A percentile compares a stretch with the other conserved stretches of the same genome.
phyloP scores from a whole-genome alignment of 78 protist species.

The Dictyostelium intermedium region DNA sequence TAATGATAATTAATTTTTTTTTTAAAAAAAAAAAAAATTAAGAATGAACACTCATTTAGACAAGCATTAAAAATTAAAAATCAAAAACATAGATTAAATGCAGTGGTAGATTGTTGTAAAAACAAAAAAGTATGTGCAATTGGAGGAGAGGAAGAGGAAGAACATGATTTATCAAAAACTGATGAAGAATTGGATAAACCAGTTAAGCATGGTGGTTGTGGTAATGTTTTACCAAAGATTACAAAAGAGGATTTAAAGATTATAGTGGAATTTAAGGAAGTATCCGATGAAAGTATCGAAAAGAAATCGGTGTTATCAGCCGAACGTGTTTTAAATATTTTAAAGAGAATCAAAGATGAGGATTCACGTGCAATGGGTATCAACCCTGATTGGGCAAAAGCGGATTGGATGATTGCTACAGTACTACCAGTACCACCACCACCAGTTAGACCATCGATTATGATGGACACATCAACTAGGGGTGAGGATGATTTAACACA shows the following conservation, averaged over 20 bases:
- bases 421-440: slow-evolving; percentile 99
- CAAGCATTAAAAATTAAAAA: slow-evolving; percentile 64
- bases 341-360: slow-evolving; percentile 87
- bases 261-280: slow-evolving; percentile 81
- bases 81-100: slow-evolving; percentile 53
- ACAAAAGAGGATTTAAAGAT: slow-evolving; percentile 83
- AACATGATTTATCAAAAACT: slow-evolving; percentile 46
- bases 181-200: slow-evolving; percentile 67
- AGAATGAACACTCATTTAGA: slow-evolving; percentile 36
- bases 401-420: slow-evolving; percentile 97
- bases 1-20: not conserved
- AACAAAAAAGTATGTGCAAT: slow-evolving; percentile 35
- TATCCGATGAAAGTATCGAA: slow-evolving; percentile 66
- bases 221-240: slow-evolving; percentile 77
- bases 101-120: slow-evolving; percentile 69
- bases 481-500: slow-evolving; percentile 91
- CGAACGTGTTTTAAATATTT: slow-evolving; percentile 81
- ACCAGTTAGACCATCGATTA: slow-evolving; percentile 97
- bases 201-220: slow-evolving; percentile 82
- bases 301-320: slow-evolving; percentile 83
- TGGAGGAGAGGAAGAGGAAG: slow-evolving; percentile 40
- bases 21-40: too few species aligned
- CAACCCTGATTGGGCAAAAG: slow-evolving; percentile 94
- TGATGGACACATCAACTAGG: slow-evolving; percentile 78
- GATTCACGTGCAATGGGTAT: slow-evolving; percentile 87